These are phyloP conservation scores for Rhodomyrtus tomentosa DNA, from an alignment of 345 rosid species.

Conservation along the genomic window DNA sequence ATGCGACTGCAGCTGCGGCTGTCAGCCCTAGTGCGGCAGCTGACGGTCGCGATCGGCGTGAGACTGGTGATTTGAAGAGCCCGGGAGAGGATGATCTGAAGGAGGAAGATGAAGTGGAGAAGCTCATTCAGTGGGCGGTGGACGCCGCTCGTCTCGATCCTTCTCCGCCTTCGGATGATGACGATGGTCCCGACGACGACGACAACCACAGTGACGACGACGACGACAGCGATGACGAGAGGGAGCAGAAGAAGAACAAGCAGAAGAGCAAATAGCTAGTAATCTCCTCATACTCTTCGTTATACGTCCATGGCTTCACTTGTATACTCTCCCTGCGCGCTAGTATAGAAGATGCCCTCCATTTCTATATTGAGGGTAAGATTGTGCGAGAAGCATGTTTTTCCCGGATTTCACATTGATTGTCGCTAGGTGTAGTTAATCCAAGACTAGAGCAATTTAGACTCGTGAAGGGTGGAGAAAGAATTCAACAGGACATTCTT, in stretches of 20 bases:
- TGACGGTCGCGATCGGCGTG: neutral
- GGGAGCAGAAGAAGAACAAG: neutral
- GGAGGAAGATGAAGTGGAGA: constrained; percentile 68
- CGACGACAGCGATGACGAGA: neutral
- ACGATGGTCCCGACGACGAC: constrained; percentile 6
- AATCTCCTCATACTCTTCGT: neutral
- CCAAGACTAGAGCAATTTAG: neutral
- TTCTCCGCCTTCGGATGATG: constrained; percentile 63
- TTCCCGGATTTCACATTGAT: neutral
- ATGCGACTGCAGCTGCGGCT: neutral
- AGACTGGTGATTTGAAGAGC: neutral
- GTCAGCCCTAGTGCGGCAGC: neutral
- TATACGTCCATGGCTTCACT: neutral
- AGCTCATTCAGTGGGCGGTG: constrained; percentile 67
- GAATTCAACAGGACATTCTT: neutral
- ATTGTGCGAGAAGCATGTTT: neutral
- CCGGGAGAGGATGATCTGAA: constrained; percentile 8
- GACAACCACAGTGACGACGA: constrained; percentile 7
- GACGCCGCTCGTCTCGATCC: constrained; percentile 86
- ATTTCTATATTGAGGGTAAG: neutral
- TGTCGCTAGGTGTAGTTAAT: neutral
- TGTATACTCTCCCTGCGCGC: neutral
- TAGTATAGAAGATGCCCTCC: neutral
- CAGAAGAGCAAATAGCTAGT: neutral
- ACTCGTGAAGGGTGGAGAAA: neutral